Evolutionary conservation across 257 asterid species (phyloP), one percentile per base, ranked within the genome.

Genomic region (Mentha longifolia): DNA sequence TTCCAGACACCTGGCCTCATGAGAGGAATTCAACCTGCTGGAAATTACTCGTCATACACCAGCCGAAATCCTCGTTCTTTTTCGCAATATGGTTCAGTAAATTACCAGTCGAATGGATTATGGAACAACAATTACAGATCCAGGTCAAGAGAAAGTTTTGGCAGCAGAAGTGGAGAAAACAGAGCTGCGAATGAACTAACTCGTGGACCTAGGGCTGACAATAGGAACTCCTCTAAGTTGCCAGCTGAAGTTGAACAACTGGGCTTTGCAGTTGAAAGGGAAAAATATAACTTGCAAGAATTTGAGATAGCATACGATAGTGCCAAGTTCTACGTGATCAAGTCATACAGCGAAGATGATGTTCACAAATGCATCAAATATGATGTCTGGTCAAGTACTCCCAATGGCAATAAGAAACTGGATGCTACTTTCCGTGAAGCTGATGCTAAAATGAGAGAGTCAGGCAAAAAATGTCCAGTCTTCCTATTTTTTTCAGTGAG

Each of bases 351-450:
- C 71, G 97, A 92, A 76, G 96, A 92, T 55, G 87, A 92, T 71
- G 45, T 92, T 71, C 97, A 92, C 85, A 89, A 87, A 78, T 83
- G 92, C 79, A 76, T 92, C 55, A 92, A 92, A 69, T 92, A 89
- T 73, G 89, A 85, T 75, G 97, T 92, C 47, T 92, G 97, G 97
- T 89, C 97, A 3, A 92, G 97, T 74, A 92, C 97, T 39, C 93
- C 83, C 3, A 85, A 82, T 67, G 96, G 97, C 9, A 92, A 92
- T 65, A 86, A 72, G 88, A 92, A 92, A 76, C 54, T 92, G 17
- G 91, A 87, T 67, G 68, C 85, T 76, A 92, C 89, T 78, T 89
- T 80, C 66, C 75, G 70, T 17, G 90, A 81, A 42, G 85, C 89
- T 3, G 90, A 83, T 49, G 76, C 82, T 41, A 89, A 61, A 72